Base-by-base conservation (phyloP, 768 basidiomycete genomes). In the Macrocybe gigantea region DNA sequence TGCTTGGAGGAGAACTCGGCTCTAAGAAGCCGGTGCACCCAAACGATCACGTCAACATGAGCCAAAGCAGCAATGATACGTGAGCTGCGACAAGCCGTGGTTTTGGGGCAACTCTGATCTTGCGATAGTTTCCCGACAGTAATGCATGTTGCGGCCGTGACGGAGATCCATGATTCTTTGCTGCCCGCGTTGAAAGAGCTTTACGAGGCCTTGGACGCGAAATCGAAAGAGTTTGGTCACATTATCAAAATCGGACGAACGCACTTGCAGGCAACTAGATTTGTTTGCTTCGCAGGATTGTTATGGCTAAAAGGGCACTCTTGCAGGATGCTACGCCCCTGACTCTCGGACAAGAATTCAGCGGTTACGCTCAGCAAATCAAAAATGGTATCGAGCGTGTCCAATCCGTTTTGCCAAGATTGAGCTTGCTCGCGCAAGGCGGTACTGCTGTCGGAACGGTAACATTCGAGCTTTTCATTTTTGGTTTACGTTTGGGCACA, bases 201-300 rank as follows among this genome's bases (percentile, higher is more conserved):
- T 35, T 84, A 84, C 42, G 84, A 88, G 64, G 93, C 89, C 5
- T 72, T 99, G 42, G 79, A 87, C 48, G 79, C 73, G 49, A 99
- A 98, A 72, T 71, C 85, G 9, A 81, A 85, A 56, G 76, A 74
- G 1, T 99, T 98, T 62, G 83, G 87, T 31, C 69, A 86, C 60
- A 98, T 99, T 60, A 92, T 98, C 67, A 99, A 99, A 68, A 99
- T 99, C 59, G 96, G 96, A 35, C 87, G 96, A 38, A 99, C 96
- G 5, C 96, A 99, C 69, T 70, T 99, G 50, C 90, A 93, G 74
- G 86, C 80, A n/a, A 40, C 37, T 47, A 41, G 56, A 29, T 13
- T 14, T 34, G 13, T 7, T 22, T 22, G 22, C 22, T 22, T 4
- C 1, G 4, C 22, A 22, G 22, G 22, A 22, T 22, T 22, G 22